These are phyloP conservation scores for Fusarium heterosporum DNA, from an alignment of 2,329 filamentous ascomycete genomes.

Conservation along the genomic window DNA sequence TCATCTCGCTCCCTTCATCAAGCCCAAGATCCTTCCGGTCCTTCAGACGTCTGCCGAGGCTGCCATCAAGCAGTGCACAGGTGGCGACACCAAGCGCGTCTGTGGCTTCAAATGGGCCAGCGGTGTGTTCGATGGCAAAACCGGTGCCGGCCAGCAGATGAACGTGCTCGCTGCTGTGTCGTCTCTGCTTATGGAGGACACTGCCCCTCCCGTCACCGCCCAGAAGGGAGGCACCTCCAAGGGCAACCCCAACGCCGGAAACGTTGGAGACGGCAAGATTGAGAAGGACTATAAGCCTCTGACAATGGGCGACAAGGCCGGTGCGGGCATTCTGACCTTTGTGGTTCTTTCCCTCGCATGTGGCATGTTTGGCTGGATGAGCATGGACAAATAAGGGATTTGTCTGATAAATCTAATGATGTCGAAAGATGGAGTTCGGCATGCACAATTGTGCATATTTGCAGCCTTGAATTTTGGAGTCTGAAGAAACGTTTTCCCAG, in stretches of 20 bases:
- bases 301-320: constrained; percentile 59
- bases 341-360: constrained; percentile 56
- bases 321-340: constrained; percentile 61
- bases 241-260: constrained; percentile 59
- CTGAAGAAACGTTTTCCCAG: constrained; percentile 32
- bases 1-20: constrained; percentile 66
- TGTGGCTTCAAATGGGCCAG: constrained; percentile 68
- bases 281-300: constrained; percentile 51
- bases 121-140: constrained; percentile 64
- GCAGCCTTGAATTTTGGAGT: constrained; percentile 28
- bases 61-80: constrained; percentile 67
- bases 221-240: constrained; percentile 64
- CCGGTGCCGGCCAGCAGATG: constrained; percentile 71
- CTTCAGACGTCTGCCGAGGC: constrained; percentile 65
- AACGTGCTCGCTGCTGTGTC: constrained; percentile 67
- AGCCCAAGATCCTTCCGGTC: constrained; percentile 61
- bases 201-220: constrained; percentile 58
- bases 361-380: constrained; percentile 63
- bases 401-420: constrained; percentile 19
- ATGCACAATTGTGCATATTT: constrained; percentile 28
- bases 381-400: constrained; percentile 50
- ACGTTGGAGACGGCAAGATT: constrained; percentile 53
- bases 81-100: constrained; percentile 59
- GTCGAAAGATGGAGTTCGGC: constrained; percentile 16
- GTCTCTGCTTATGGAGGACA: constrained; percentile 60